Base-by-base conservation (phyloP, 345 rosid genomes). In the Citrus hindsii region DNA sequence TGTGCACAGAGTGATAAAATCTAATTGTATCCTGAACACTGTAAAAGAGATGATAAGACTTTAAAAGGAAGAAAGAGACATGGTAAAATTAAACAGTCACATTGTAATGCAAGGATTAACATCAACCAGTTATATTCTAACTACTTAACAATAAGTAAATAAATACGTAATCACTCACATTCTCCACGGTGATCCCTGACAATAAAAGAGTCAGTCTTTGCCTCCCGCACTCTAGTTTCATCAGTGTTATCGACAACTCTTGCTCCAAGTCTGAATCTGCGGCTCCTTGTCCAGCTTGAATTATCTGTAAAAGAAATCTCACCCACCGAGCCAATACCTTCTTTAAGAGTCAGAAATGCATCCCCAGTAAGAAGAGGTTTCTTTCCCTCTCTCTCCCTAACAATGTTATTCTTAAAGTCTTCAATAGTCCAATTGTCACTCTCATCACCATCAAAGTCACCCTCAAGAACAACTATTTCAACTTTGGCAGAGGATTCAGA, bases 111-210 rank as follows among this genome's bases (percentile, higher is more conserved):
- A 25, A 61, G 63, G 67, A 30, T 42, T 16, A 28, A 42, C 63
- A 62, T 13, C 3, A 62, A 74, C 30, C 60, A 65, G 10, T 32
- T 35, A 2, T 30, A 30, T 65, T 46, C 77, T 74, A 19, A 56
- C 51, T 35, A 30, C 24, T 21, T 37, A 46, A 16, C 78, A 27
- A 33, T 24, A n/a, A 30, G 33, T 14, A 48, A 65, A 64, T 13
- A 64, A 24, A 61, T 58, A 14, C 33, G 33, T 8, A 21, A 38
- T 63, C 24, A 91, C 98, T 92, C 80, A 96, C 99, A 81, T 87
- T 96, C 99, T 77, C 99, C 99, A 53, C 99, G 97, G 80, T 96
- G 99, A 90, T 96, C 99, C 83, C 99, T 91, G 81, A 96, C 99
- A 42, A 91, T 83, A 80, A 94, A 94, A n/a, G 99, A 89, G 59